Evolutionary conservation across 1,284 basidiomycete genomes (phyloP).

Genomic region (Ustilago cynodontis): DNA sequence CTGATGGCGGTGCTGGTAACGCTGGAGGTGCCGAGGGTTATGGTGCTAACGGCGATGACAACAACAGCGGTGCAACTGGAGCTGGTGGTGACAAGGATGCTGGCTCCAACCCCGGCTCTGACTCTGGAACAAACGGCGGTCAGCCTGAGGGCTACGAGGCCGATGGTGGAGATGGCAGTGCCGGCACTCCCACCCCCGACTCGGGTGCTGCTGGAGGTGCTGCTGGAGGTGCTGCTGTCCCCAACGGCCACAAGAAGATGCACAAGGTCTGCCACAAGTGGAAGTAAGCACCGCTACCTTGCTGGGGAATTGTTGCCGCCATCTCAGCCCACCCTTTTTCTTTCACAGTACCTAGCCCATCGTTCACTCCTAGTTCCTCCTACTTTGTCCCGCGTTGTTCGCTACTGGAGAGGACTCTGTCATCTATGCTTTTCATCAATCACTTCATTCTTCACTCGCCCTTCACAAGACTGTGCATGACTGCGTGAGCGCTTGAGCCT

Average conservation of each 20-base stretch:
- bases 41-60: too few species aligned
- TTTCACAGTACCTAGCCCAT: too few species aligned
- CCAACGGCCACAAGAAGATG: conserved; percentile 9
- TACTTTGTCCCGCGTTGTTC: too few species aligned
- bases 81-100: background rate
- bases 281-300: background rate
- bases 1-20: background rate
- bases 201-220: background rate
- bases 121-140: background rate
- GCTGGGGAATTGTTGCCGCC: background rate
- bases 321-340: background rate
- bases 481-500: too few species aligned
- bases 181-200: background rate
- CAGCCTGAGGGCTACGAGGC: background rate
- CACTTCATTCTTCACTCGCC: too few species aligned
- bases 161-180: background rate
- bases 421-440: too few species aligned
- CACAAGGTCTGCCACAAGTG: conserved; percentile 13
- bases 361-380: background rate
- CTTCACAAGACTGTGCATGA: too few species aligned
- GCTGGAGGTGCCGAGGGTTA: background rate
- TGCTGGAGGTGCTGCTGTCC: background rate
- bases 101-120: conserved; percentile 7
- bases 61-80: background rate
- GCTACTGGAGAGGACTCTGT: too few species aligned